Evolutionary conservation across 2,329 filamentous ascomycete species (phyloP), one percentile per base, ranked within the genome.

Genomic region (Fusarium tupiense): DNA sequence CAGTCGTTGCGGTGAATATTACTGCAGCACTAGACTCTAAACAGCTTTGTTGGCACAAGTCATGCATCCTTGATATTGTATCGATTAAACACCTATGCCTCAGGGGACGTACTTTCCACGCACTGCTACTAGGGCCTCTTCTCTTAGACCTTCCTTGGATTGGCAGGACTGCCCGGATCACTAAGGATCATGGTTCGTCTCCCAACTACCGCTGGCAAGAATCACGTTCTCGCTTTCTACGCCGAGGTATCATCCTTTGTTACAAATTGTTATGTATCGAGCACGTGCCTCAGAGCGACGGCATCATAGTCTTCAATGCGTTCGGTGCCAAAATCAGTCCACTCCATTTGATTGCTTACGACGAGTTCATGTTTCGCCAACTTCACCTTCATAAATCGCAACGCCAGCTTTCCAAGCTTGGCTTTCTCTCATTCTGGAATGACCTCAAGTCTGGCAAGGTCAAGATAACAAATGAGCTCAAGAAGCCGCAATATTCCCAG

Each of bases 171-270:
- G 6, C 20, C 4, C 0, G 0, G 0, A 0, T 31, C 26, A 22
- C 26, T 12, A 0, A 0, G 6, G 9, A 0, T 3, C 9, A 31
- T 8, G 4, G 2, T 22, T 22, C 9, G 4, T 0, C 4, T 12
- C 26, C 6, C 1, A 1, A 22, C 2, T 22, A n/a, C 26, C 13
- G 20, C 6, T 49, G 46, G 46, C 13, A 49, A 49, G 26, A 49
- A 31, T 49, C 46, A 49, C 26, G 46, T 0, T 49, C 13, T 16
- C 20, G 26, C 0, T 49, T 49, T 22, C 2, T 49, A 17, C 20
- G 4, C 6, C 26, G 26, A 1, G 13, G 9, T 16, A 4, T 44
- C 2, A 0, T 19, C 10, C 43, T 44, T 19, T 0, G 6, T 8
- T 44, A 19, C 10, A 12, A 44, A 44, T 19, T 12, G 10, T 4